These are phyloP conservation scores for Trichocladium antarcticum DNA, from an alignment of 495 filamentous ascomycete species.

Conservation along the genomic window DNA sequence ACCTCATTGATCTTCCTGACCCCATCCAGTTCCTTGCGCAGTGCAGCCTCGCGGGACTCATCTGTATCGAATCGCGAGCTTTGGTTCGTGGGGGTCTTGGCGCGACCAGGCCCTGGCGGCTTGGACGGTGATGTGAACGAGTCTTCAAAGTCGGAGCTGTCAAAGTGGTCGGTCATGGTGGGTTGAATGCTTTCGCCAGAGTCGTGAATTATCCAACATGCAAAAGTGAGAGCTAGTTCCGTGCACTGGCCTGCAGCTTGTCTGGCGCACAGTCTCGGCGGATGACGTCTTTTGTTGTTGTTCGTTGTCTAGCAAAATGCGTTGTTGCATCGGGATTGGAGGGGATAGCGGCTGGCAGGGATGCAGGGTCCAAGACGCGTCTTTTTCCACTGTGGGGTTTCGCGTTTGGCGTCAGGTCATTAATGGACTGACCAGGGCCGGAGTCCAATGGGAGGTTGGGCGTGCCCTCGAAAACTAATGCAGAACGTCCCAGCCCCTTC, in stretches of 20 bases:
- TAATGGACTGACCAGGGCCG: conserved; percentile 14
- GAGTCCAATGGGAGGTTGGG: conserved; percentile 16
- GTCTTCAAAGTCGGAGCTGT: conserved; percentile 43
- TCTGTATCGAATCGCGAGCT: conserved; percentile 53
- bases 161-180: conserved; percentile 19
- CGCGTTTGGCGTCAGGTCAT: conserved; percentile 16
- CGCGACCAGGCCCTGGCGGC: conserved; percentile 13
- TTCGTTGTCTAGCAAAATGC: conserved; percentile 1
- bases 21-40: conserved; percentile 67
- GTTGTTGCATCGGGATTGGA: conserved; percentile 17
- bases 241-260: too few relatives aligned
- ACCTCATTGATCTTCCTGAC: conserved; percentile 77
- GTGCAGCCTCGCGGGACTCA: conserved; percentile 58
- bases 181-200: not conserved
- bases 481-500: conserved; percentile 18
- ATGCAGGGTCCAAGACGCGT: conserved; percentile 3
- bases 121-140: conserved; percentile 55
- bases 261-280: not conserved
- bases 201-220: too few relatives aligned
- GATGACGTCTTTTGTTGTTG: conserved; percentile 14
- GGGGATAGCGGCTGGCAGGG: conserved; percentile 6
- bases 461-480: conserved; percentile 8
- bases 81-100: conserved; percentile 41
- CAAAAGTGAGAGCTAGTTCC: not conserved
- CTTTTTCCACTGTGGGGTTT: conserved; percentile 12